phyloP scores from a whole-genome alignment of 140 eudicot genomes.

The Stevia rebaudiana region DNA sequence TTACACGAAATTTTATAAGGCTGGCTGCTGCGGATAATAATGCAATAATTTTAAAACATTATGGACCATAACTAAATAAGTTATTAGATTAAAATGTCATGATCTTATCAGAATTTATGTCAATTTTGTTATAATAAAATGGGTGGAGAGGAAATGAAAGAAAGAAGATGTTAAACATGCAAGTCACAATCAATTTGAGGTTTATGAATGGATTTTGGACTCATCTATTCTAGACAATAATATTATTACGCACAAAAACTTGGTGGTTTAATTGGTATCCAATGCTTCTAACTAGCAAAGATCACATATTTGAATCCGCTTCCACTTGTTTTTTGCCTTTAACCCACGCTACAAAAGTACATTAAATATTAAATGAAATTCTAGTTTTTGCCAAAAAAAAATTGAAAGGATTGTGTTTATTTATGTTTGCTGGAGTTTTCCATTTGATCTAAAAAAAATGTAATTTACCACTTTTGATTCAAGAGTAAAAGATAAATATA shows the following conservation, averaged over 20 bases:
- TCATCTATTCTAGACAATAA: background rate
- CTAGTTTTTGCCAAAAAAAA: too few species aligned
- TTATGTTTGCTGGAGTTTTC: too few species aligned
- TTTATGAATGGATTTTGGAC: background rate
- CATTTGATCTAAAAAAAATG: too few species aligned
- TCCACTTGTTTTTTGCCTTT: too few species aligned
- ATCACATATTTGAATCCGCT: too few species aligned
- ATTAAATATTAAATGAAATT: too few species aligned
- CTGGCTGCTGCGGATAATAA: background rate
- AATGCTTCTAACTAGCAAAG: too few species aligned
- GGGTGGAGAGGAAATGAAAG: slow-evolving; percentile 5
- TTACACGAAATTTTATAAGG: background rate
- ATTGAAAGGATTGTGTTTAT: too few species aligned
- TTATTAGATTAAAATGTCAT: background rate
- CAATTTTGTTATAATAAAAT: background rate
- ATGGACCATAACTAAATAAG: background rate
- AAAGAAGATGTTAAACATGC: background rate
- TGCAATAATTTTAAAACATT: background rate
- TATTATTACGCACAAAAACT: background rate
- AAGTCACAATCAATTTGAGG: background rate
- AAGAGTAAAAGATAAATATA: too few species aligned
- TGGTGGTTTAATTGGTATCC: background rate
- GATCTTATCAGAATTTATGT: slow-evolving; percentile 1
- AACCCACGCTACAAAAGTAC: too few species aligned
- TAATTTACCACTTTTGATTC: too few species aligned